A percentile compares a stretch with the other conserved stretches of the same genome.
These are phyloP conservation scores for Pleurotus salmoneostramineus DNA, from an alignment of 768 basidiomycete genomes.

Conservation along the genomic window DNA sequence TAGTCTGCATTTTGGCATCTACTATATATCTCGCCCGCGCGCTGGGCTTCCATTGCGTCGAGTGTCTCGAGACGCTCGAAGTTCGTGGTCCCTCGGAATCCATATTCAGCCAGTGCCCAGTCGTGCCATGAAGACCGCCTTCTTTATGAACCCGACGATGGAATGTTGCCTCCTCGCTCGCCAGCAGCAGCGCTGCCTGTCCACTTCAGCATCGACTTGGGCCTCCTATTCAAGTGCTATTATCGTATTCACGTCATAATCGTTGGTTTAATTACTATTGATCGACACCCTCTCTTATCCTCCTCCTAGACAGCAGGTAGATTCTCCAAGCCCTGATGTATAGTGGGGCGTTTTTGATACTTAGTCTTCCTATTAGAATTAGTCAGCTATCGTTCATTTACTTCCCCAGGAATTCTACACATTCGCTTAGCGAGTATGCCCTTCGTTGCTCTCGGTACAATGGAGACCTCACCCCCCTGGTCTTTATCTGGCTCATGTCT, in stretches of 20 bases:
- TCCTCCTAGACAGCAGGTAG: too few relatives aligned
- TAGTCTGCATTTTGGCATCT: not conserved
- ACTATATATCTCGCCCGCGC: not conserved
- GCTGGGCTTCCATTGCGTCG: not conserved
- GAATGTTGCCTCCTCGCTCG: not conserved
- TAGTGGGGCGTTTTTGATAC: too few relatives aligned
- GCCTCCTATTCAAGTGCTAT: not conserved
- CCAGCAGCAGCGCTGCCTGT: constrained; percentile 1
- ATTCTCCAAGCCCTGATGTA: too few relatives aligned
- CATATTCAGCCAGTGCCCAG: too few relatives aligned
- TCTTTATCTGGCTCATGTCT: not conserved
- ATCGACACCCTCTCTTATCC: not conserved
- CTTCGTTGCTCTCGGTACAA: not conserved
- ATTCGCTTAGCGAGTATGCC: too few relatives aligned
- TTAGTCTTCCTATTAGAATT: too few relatives aligned
- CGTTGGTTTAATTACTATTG: not conserved
- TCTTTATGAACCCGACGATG: too few relatives aligned
- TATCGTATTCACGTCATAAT: not conserved
- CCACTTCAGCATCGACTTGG: not conserved
- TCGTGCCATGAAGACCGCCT: too few relatives aligned
- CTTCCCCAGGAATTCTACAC: too few relatives aligned
- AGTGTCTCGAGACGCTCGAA: not conserved
- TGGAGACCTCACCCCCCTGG: not conserved
- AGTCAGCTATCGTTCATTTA: too few relatives aligned
- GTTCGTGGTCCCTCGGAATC: too few relatives aligned